phyloP scores from a whole-genome alignment of 2,329 filamentous ascomycete genomes.

The Neofusicoccum umdonicola region DNA sequence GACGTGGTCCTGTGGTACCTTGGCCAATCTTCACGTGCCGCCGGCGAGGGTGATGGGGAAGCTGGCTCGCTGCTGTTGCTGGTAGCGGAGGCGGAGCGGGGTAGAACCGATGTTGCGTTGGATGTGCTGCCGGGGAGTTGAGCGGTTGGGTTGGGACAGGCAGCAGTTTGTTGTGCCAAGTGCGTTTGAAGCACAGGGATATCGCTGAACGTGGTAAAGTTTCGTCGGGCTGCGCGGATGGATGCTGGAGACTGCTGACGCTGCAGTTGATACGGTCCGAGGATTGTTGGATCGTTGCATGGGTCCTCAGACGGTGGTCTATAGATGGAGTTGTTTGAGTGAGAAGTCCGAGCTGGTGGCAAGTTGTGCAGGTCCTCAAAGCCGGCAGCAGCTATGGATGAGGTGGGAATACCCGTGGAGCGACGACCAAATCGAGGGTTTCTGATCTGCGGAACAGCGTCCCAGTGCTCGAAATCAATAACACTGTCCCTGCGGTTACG shows the following conservation, averaged over 20 bases:
- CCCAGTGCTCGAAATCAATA: not conserved
- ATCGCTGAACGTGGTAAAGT: not conserved
- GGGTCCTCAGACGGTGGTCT: not conserved
- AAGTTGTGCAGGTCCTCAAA: not conserved
- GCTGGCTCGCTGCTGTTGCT: not conserved
- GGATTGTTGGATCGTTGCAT: not conserved
- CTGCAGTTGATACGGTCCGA: not conserved
- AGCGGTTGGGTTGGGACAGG: not conserved
- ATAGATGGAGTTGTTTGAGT: not conserved
- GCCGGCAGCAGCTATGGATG: not conserved
- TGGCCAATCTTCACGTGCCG: not conserved
- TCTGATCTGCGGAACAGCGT: not conserved
- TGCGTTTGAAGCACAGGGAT: not conserved
- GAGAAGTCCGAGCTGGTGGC: not conserved
- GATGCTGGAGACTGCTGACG: not conserved
- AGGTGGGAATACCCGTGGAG: not conserved
- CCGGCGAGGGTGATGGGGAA: not conserved
- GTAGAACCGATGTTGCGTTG: not conserved
- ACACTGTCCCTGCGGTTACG: not conserved
- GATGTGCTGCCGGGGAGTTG: not conserved
- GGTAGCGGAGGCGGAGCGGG: not conserved
- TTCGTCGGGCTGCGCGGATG: not conserved
- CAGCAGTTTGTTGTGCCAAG: not conserved
- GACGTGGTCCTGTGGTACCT: not conserved
- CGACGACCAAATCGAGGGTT: not conserved